Base-by-base conservation (phyloP, 345 rosid genomes). In the Firmiana major region DNA sequence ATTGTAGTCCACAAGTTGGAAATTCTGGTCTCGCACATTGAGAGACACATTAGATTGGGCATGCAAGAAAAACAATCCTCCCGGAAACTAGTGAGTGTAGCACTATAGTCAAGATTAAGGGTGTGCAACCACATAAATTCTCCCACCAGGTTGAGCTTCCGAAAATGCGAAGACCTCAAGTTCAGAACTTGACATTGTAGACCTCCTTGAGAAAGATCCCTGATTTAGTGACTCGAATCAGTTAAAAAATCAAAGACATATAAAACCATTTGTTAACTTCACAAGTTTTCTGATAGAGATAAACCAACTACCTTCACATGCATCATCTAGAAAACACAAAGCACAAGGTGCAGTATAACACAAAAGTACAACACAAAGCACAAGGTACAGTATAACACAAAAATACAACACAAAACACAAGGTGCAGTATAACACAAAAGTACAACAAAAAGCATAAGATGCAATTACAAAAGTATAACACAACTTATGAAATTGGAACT, bases 91-190 rank as follows among this genome's bases (percentile, higher is more conserved):
- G 74, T 75, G 13, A 92, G 84, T 10, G 82, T 82, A 83, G 88
- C 87, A 75, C 90, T 90, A 75, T 77, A 86, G 84, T 95, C 98
- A 63, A 93, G 90, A 84, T 88, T 89, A 62, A 93, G 94, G 42
- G 93, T 88, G 78, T 81, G 96, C 59, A 90, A 58, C 65, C 72
- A 82, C 80, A 63, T 65, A 84, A 95, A 95, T 77, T 89, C 82
- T 63, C 99, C 99, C n/a, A 77, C 82, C 83, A 94, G 88, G 85
- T 90, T 91, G 83, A 93, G 97, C 86, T 94, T 90, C 79, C 82
- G 87, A 58, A 88, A 78, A 78, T 80, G 87, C 15, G 90, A 82
- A 85, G 85, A 86, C 83, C 91, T 90, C 90, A 91, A 77, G 77
- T 87, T 88, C 71, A 94, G 79, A 75, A 88, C 89, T 83, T 90